Base-by-base conservation (phyloP, 1,284 basidiomycete species). In the Heliocybe sulcata region DNA sequence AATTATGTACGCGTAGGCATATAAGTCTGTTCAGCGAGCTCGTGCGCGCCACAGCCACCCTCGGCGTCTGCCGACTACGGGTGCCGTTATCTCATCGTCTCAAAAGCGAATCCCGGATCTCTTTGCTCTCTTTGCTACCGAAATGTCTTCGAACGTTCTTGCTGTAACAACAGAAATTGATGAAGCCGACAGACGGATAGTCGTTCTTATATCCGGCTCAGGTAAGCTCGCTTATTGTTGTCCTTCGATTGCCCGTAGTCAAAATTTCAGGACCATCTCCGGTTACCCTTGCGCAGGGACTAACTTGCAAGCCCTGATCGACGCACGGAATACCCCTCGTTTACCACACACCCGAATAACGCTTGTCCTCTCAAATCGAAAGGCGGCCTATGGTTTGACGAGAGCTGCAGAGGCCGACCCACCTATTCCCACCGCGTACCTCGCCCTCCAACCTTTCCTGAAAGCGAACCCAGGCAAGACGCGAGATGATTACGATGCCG, bases 261-360 rank as follows among this genome's bases (percentile, higher is more conserved):
- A 35, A 42, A 14, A 49, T 31, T 49, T 19, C 26, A 11, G 45
- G 38, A 42, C 38, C 49, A 50, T 16, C 25, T 54, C 58, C 65
- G 55, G 59, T 58, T 64, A 60, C 35, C 60, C 59, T 55, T 29
- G 22, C 49, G 33, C 61, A 97, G 94, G 96, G 45, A 90, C 90
- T 27, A 99, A 99, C 72, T 82, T 99, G 23, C 95, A 98, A 73
- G 95, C 96, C 0, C 79, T 99, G 57, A 92, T 99, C 64, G 91
- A 98, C 69, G 93, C 94, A 3, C 81, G 77, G 60, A 76, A 81
- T 63, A 82, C 88, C 14, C 72, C 79, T 52, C 68, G 80, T 14
- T 76, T 92, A 45, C 87, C 92, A 25, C 70, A 85, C 58, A 76
- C 88, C 1, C 71, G 78, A 52, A 91, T 99, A 67, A 79, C 78